Percentiles rank a stretch among this genome's conserved stretches.
These are phyloP conservation scores for Tuber indicum DNA, from an alignment of 495 filamentous ascomycete genomes.

Conservation along the genomic window DNA sequence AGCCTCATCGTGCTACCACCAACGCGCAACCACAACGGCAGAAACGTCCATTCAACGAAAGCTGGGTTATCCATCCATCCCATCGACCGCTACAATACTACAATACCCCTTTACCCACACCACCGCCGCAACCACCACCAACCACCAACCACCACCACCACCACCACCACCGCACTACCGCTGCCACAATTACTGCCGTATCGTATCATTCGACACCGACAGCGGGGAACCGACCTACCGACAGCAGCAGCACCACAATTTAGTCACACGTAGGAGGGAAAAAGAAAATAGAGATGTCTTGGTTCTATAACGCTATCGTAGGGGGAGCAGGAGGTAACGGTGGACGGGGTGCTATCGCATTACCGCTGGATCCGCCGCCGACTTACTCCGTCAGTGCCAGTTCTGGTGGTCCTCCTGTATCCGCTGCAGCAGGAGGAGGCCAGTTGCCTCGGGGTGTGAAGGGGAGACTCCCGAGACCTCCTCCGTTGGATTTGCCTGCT, in stretches of 20 bases:
- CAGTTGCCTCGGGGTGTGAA: not conserved
- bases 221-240: not conserved
- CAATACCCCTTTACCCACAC: not conserved
- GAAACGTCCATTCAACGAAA: not conserved
- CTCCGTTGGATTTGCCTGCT: conserved; percentile 69
- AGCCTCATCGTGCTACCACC: not conserved
- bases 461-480: conserved; percentile 35
- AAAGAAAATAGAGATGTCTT: not conserved
- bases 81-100: not conserved
- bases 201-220: not conserved
- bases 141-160: not conserved
- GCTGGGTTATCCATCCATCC: not conserved
- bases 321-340: not conserved
- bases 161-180: not conserved
- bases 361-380: conserved; percentile 3
- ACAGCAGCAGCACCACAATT: not conserved
- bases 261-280: not conserved
- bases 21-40: not conserved
- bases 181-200: not conserved
- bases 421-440: conserved; percentile 38
- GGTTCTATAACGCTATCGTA: not conserved
- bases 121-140: not conserved
- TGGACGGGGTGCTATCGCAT: not conserved
- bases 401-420: conserved; percentile 7
- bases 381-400: conserved; percentile 5